Evolutionary conservation across 352 stramenopile species (phyloP), one percentile per base, ranked within the genome.

Genomic region (Phytophthora idaei): DNA sequence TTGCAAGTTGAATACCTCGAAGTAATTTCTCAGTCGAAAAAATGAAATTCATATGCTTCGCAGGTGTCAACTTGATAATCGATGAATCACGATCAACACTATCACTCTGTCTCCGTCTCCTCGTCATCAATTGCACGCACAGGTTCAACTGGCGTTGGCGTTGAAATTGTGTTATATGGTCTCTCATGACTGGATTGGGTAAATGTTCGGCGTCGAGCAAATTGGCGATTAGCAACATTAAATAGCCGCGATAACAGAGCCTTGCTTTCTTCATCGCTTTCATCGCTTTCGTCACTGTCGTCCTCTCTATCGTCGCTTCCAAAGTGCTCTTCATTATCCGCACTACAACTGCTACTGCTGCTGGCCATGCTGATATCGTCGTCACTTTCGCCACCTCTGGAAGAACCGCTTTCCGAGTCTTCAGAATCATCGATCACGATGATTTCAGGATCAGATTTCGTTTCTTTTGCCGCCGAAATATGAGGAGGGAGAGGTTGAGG

Each of bases 81-180:
- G 21, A 21, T 21, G 21, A 21, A 21, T 21, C 21, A 21, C 21
- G 21, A 21, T 21, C 21, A 21, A 21, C 21, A 21, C 21, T 21
- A 39, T 62, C 46, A 77, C 56, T 77, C 69, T 4, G 69, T 77
- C 15, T 74, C 69, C 12, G 64, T 70, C 36, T 67, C 59, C 3
- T 77, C 64, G 14, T 73, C 60, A 25, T 71, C 55, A n/a, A 66
- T 46, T 29, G 53, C 48, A 48, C 27, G 32, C 2, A 28, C 34
- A 36, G 53, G 28, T 17, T 37, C 9, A 10, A 45, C 21, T n/a
- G 34, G 21, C 28, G 11, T 4, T 57, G 12, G n/a, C 21, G 29
- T 42, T 42, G 61, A 64, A n/a, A 10, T 21, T 57, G 15, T 4
- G 12, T 5, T 28, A 9, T 59, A 27, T 42, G 8, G 5, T 39